Evolutionary conservation across 2,329 filamentous ascomycete species (phyloP), one percentile per base, ranked within the genome.

Genomic region (Aspergillus intermedius): DNA sequence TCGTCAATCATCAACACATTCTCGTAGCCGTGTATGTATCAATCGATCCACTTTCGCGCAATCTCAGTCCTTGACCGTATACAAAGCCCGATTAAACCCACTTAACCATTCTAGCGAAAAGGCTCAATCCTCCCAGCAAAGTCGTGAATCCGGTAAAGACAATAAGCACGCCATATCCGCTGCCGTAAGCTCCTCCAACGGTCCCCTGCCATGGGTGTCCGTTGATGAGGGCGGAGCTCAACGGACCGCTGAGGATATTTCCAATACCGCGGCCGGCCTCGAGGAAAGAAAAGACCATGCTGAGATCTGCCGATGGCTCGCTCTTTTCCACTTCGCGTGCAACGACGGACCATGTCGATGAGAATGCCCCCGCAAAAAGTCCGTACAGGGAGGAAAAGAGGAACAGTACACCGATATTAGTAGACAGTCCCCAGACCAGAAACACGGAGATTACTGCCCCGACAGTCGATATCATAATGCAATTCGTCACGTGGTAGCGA

Each of bases 231-330:
- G 66, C 65, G 52, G 75, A 75, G 48, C 75, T 78, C 35, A 80
- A 56, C 0, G 77, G 77, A 2, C 77, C 77, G 48, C 69, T 73
- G 9, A 73, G 68, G 9, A 80, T 60, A 55, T 73, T 75, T 1
- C 77, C 77, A 10, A 80, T 67, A 0, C 77, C 77, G 47, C 76
- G 73, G 0, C 77, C 77, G 2, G 71, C 73, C 8, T 70, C 71
- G 41, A 79, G 60, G 32, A 73, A 68, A 1, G 71, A 73, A 50
- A 78, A 74, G 1, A 78, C 66, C 57, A 79, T 73, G 3, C 74
- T 73, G 3, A 72, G 63, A 40, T 79, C 76, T 0, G 69, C 63
- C 4, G 57, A 57, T 0, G 52, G 51, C 7, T 66, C 64, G 34
- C 63, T 67, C 48, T 64, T 61, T 42, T 66, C 62, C 1, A 74